Evolutionary conservation across 2,329 filamentous ascomycete species (phyloP).

Genomic region (Cladosporium cucumerinum): DNA sequence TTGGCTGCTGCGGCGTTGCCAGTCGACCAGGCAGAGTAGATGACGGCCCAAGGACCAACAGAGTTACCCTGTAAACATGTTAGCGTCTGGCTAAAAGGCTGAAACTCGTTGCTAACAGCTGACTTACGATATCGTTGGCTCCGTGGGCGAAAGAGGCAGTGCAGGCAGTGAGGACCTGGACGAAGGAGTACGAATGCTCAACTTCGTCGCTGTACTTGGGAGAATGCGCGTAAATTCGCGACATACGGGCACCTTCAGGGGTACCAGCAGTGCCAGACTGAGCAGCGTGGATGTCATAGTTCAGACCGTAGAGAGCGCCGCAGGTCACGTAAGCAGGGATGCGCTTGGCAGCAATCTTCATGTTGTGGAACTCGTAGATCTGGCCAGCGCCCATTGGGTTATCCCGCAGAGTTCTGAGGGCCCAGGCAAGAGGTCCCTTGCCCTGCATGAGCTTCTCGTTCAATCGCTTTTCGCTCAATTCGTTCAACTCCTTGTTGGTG

Average conservation of each 20-base stretch:
- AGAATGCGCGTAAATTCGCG: constrained; percentile 55
- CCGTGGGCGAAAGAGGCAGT: constrained; percentile 71
- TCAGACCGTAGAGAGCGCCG: constrained; percentile 66
- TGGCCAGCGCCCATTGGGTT: constrained; percentile 70
- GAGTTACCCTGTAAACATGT: constrained; percentile 46
- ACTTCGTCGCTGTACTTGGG: constrained; percentile 61
- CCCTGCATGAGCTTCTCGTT: constrained; percentile 62
- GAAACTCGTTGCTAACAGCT: background rate
- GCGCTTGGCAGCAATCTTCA: constrained; percentile 60
- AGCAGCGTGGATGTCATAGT: constrained; percentile 79
- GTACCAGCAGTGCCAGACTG: constrained; percentile 69
- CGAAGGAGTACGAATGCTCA: constrained; percentile 63
- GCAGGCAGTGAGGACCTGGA: constrained; percentile 65
- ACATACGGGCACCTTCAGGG: constrained; percentile 68
- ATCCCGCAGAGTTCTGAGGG: constrained; percentile 71
- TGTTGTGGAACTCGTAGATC: constrained; percentile 71
- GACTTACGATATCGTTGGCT: constrained; percentile 56
- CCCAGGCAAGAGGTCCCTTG: constrained; percentile 73
- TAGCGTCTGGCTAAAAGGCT: background rate
- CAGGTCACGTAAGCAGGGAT: constrained; percentile 65
- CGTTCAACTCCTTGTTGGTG: constrained; percentile 61
- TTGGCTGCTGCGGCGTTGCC: constrained; percentile 53
- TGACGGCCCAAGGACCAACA: constrained; percentile 60
- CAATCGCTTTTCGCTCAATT: constrained; percentile 54
- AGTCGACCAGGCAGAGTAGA: constrained; percentile 58